phyloP scores from a whole-genome alignment of 306 rosid species.

The Casuarina glauca region DNA sequence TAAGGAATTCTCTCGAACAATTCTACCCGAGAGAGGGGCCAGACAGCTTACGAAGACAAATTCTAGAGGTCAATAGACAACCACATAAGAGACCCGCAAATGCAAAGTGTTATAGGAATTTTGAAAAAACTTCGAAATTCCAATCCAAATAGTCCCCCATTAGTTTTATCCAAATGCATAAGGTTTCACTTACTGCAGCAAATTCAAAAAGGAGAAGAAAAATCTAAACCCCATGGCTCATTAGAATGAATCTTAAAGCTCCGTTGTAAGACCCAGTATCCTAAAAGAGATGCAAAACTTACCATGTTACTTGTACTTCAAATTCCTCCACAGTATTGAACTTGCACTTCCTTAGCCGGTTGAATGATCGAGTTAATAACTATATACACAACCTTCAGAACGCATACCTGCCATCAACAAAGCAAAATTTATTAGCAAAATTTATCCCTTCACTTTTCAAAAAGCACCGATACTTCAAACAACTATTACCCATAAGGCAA shows the following conservation, averaged over 20 bases:
- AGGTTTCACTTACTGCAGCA: neutral
- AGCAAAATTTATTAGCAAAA: slow-evolving; percentile 12
- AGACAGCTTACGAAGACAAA: neutral
- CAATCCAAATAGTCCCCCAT: neutral
- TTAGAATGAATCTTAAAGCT: slow-evolving; percentile 14
- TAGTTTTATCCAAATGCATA: neutral
- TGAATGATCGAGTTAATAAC: neutral
- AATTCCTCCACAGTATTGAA: slow-evolving; percentile 10
- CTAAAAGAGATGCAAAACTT: slow-evolving; percentile 27
- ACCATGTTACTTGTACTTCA: slow-evolving; percentile 49
- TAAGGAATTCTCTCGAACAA: neutral
- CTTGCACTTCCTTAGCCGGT: neutral
- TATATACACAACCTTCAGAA: neutral
- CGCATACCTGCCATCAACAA: slow-evolving; percentile 12
- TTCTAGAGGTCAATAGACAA: neutral
- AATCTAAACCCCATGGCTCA: neutral
- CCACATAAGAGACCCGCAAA: neutral
- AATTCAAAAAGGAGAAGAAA: neutral
- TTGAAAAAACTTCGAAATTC: neutral
- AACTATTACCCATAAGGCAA: neutral
- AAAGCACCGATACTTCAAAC: neutral
- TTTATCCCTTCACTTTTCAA: neutral
- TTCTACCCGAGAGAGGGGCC: neutral
- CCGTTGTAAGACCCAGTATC: slow-evolving; percentile 25
- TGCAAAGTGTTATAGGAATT: neutral